Percentiles rank a stretch among this genome's conserved stretches.
phyloP scores from a whole-genome alignment of 371 early-diverging fungal species.

The Nematocida sp. region DNA sequence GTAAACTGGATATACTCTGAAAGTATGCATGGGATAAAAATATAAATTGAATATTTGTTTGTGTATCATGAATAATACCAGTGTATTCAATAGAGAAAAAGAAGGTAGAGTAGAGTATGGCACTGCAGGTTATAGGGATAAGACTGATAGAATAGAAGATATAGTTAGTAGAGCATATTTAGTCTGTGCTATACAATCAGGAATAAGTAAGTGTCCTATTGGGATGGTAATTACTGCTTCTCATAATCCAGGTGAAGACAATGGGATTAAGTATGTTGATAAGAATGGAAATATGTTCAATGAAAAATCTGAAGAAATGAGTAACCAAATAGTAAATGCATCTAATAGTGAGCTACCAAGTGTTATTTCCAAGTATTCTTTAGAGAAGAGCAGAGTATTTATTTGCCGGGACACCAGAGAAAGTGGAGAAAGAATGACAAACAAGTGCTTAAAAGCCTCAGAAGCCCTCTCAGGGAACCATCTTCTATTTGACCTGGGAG shows the following conservation, averaged over 20 bases:
- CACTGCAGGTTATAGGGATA: conserved; percentile 64
- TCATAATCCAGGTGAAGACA: conserved; percentile 93
- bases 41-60: background rate
- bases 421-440: conserved; percentile 73
- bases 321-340: conserved; percentile 79
- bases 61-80: background rate
- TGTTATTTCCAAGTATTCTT: conserved; percentile 52
- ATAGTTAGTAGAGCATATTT: conserved; percentile 81
- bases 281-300: conserved; percentile 94
- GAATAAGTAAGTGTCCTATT: conserved; percentile 74
- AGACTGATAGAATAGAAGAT: conserved; percentile 35
- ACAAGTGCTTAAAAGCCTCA: conserved; percentile 73
- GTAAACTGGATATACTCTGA: conserved; percentile 25
- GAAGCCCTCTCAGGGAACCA: conserved; percentile 68
- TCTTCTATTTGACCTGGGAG: conserved; percentile 71
- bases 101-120: conserved; percentile 53
- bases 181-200: conserved; percentile 79
- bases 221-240: conserved; percentile 98
- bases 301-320: conserved; percentile 84
- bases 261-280: conserved; percentile 96
- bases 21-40: background rate
- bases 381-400: background rate
- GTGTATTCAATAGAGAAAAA: conserved; percentile 40
- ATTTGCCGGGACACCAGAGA: conserved; percentile 67
- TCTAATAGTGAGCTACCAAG: conserved; percentile 68